phyloP scores from a whole-genome alignment of 495 filamentous ascomycete species.

The Durotheca rogersii region DNA sequence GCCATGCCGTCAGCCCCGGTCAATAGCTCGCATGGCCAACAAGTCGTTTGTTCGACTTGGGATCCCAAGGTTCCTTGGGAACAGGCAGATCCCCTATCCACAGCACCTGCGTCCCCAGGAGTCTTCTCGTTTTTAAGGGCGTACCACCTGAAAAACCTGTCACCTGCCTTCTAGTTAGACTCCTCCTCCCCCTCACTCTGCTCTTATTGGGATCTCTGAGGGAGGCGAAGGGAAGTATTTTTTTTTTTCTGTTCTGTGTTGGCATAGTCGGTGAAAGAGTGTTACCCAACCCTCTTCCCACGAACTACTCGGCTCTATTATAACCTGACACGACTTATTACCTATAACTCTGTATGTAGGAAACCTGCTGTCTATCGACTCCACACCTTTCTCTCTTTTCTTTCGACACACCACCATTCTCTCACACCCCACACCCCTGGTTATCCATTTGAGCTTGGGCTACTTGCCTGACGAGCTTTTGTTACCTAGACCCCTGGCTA shows the following conservation, averaged over 20 bases:
- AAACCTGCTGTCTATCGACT: conserved; percentile 34
- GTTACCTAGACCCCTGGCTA: conserved; percentile 28
- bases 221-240: conserved; percentile 9
- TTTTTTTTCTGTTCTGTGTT: conserved; percentile 29
- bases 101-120: conserved; percentile 14
- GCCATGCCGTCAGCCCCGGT: conserved; percentile 39
- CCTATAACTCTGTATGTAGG: conserved; percentile 33
- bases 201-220: too few relatives aligned
- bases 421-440: conserved; percentile 35
- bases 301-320: conserved; percentile 37
- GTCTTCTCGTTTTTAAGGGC: conserved; percentile 5
- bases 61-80: conserved; percentile 12
- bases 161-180: conserved; percentile 23
- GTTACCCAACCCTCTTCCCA: conserved; percentile 25
- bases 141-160: conserved; percentile 21
- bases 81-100: conserved; percentile 17
- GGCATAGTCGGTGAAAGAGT: conserved; percentile 33
- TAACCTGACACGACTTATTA: conserved; percentile 36
- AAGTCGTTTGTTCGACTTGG: conserved; percentile 23
- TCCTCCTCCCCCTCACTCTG: conserved; percentile 21
- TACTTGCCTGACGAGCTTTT: conserved; percentile 25
- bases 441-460: conserved; percentile 27
- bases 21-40: conserved; percentile 36
- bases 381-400: conserved; percentile 31
- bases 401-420: conserved; percentile 31